A percentile compares a stretch with the other conserved stretches of the same genome.
These are phyloP conservation scores for Amanita thiersii DNA, from an alignment of 768 basidiomycete species.

Conservation along the genomic window DNA sequence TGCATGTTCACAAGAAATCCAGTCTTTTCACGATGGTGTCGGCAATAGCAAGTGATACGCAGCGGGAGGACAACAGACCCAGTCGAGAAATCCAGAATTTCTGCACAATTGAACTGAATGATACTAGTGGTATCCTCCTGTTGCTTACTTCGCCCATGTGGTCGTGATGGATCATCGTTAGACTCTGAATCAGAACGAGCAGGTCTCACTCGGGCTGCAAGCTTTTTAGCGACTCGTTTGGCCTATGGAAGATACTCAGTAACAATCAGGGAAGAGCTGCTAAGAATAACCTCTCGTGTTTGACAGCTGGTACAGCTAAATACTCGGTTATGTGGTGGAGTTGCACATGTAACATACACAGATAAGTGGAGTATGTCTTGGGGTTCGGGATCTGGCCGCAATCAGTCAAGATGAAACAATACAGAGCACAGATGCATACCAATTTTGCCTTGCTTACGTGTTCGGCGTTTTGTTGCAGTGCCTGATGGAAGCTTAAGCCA, in stretches of 20 bases:
- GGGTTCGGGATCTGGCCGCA: conserved; percentile 47
- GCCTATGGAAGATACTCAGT: conserved; percentile 37
- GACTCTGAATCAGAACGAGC: conserved; percentile 70
- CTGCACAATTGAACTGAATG: conserved; percentile 92
- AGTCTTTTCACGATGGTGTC: conserved; percentile 95
- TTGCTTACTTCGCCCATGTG: conserved; percentile 35
- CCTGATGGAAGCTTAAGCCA: conserved; percentile 77
- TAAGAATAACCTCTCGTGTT: conserved; percentile 57
- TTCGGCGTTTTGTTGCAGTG: conserved; percentile 77
- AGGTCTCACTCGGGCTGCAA: conserved; percentile 77
- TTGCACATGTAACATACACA: conserved; percentile 73
- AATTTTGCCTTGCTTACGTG: conserved; percentile 78
- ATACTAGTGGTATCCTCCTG: conserved; percentile 75
- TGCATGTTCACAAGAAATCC: conserved; percentile 90
- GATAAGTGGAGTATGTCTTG: conserved; percentile 67
- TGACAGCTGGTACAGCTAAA: conserved; percentile 85
- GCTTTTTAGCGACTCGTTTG: conserved; percentile 83
- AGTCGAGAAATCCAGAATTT: conserved; percentile 79
- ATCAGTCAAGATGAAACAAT: conserved; percentile 9
- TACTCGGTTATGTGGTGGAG: conserved; percentile 69
- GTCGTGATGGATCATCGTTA: conserved; percentile 39
- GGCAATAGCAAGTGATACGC: conserved; percentile 95
- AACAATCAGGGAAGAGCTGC: conserved; percentile 5
- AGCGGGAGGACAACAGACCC: conserved; percentile 89
- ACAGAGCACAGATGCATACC: conserved; percentile 32